Evolutionary conservation across 2,329 filamentous ascomycete genomes (phyloP).

Genomic region (Emmonsia crescens): DNA sequence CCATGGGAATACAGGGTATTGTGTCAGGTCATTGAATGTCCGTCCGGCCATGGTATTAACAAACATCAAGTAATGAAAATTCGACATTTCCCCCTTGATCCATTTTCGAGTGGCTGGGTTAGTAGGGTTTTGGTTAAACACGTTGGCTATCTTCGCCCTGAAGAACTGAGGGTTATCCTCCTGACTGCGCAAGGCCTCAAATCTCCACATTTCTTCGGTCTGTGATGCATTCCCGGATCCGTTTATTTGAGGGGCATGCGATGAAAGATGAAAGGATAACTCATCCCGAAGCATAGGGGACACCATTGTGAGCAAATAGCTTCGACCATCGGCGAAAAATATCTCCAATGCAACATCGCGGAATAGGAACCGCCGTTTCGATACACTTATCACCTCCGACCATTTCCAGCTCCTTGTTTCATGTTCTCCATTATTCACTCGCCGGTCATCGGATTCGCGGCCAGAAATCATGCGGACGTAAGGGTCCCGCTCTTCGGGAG

Average conservation of each 20-base stretch:
- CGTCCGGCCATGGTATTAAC: slow-evolving; percentile 95
- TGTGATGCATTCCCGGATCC: slow-evolving; percentile 59
- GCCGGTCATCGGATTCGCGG: slow-evolving; percentile 52
- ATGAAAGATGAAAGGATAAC: slow-evolving; percentile 62
- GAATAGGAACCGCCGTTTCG: slow-evolving; percentile 89
- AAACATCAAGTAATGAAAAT: slow-evolving; percentile 98
- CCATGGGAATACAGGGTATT: slow-evolving; percentile 98
- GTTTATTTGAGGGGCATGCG: slow-evolving; percentile 69
- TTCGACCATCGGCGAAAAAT: slow-evolving; percentile 93
- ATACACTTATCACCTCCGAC: slow-evolving; percentile 88
- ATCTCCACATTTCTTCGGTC: slow-evolving; percentile 80
- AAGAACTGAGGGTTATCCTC: slow-evolving; percentile 56
- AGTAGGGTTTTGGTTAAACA: slow-evolving; percentile 74
- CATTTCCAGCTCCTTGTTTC: slow-evolving; percentile 87
- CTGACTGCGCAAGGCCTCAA: slow-evolving; percentile 67
- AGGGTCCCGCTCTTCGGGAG: slow-evolving; percentile 80
- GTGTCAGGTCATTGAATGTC: slow-evolving; percentile 95
- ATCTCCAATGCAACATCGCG: slow-evolving; percentile 93
- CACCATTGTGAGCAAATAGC: slow-evolving; percentile 81
- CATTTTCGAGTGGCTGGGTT: slow-evolving; percentile 81
- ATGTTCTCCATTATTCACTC: slow-evolving; percentile 52
- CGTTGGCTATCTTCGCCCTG: slow-evolving; percentile 80
- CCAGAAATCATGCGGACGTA: slow-evolving; percentile 91
- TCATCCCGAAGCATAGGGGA: slow-evolving; percentile 65
- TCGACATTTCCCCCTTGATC: slow-evolving; percentile 90